Conservation (phyloP, 2,329 filamentous ascomycete species). For the Ophiosphaerella korrae region DNA sequence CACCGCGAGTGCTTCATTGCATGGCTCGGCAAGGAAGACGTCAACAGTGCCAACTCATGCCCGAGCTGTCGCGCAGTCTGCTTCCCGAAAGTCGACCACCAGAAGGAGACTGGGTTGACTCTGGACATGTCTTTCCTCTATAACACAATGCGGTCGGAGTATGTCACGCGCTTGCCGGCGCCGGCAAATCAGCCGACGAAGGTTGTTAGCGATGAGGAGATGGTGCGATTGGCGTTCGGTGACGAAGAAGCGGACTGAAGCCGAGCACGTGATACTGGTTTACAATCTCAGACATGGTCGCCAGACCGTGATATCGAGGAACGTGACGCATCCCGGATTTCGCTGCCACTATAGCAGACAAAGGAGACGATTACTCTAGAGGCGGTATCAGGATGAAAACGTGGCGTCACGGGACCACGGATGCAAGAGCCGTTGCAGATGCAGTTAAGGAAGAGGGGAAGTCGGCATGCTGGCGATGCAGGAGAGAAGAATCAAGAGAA, state of each 20-base stretch:
- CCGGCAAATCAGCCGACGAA: neutral
- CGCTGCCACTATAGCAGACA: too few relatives aligned
- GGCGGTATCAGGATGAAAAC: too few relatives aligned
- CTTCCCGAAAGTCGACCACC: constrained; percentile 4
- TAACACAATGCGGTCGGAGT: constrained; percentile 1
- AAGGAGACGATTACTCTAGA: too few relatives aligned
- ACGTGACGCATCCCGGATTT: too few relatives aligned
- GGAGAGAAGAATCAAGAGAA: too few relatives aligned
- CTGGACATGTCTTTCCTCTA: constrained; percentile 5
- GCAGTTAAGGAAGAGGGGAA: too few relatives aligned
- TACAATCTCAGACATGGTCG: too few relatives aligned
- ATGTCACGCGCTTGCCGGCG: neutral
- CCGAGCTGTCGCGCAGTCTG: constrained; percentile 7
- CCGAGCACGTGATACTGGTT: neutral
- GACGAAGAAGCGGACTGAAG: constrained; percentile 3
- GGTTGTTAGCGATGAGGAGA: neutral
- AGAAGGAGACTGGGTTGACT: constrained; percentile 1
- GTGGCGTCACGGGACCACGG: too few relatives aligned
- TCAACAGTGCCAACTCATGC: constrained; percentile 8
- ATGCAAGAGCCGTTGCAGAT: too few relatives aligned
- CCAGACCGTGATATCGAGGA: neutral
- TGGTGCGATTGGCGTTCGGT: constrained; percentile 1
- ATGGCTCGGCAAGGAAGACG: constrained; percentile 7
- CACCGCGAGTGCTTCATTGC: constrained; percentile 7
- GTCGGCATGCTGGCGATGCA: too few relatives aligned